Conservation (phyloP, 1,284 basidiomycete genomes). For the Marasmius tenuissimus region DNA sequence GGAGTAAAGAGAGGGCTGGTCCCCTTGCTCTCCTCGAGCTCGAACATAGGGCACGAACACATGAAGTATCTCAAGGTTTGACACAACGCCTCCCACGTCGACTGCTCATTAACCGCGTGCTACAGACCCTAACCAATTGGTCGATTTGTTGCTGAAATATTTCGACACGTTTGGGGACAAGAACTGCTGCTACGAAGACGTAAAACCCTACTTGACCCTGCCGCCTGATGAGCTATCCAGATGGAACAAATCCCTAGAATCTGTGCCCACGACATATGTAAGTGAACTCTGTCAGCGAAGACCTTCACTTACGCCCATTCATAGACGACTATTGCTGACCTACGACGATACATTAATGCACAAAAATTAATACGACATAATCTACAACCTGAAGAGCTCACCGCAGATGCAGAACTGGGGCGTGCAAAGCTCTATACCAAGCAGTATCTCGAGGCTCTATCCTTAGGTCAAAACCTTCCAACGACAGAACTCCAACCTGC, state of each 20-base stretch:
- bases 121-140: conserved; percentile 44
- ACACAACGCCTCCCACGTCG: conserved; percentile 6
- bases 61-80: conserved; percentile 48
- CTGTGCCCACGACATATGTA: conserved; percentile 49
- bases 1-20: conserved; percentile 69
- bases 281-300: conserved; percentile 22
- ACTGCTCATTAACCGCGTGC: conserved; percentile 3
- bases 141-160: conserved; percentile 61
- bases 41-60: conserved; percentile 53
- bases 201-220: conserved; percentile 63
- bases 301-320: neutral
- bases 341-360: conserved; percentile 67
- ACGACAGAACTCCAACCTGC: conserved; percentile 83
- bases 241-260: conserved; percentile 60
- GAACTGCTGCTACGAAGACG: conserved; percentile 83
- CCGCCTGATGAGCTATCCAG: conserved; percentile 42
- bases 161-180: conserved; percentile 77
- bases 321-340: conserved; percentile 46
- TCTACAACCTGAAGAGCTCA: conserved; percentile 47
- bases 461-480: conserved; percentile 64
- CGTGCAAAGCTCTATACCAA: conserved; percentile 53
- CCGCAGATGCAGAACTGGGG: conserved; percentile 52
- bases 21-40: conserved; percentile 71
- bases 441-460: conserved; percentile 65
- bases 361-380: conserved; percentile 70